A percentile compares a stretch with the other conserved stretches of the same genome.
Conservation (phyloP, 306 rosid genomes). For the Erythrophleum fordii region DNA sequence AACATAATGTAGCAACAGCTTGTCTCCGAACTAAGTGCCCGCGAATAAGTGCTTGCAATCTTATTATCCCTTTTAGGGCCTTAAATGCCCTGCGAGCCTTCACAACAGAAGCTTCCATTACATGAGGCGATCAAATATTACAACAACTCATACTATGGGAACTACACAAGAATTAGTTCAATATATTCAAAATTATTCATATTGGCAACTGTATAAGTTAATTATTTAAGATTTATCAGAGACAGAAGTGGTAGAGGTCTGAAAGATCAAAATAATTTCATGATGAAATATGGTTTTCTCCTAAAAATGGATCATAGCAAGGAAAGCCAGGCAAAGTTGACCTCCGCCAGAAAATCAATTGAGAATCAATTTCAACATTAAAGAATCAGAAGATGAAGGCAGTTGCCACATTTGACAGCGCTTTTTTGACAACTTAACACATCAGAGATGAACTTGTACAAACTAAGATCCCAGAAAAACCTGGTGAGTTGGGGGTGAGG, state of each 20-base stretch:
- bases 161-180: constrained; percentile 13
- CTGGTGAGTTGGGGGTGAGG: neutral
- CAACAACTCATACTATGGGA: constrained; percentile 34
- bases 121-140: constrained; percentile 39
- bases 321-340: neutral
- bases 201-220: constrained; percentile 5
- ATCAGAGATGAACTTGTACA: constrained; percentile 2
- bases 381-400: constrained; percentile 18
- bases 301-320: neutral
- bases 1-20: constrained; percentile 85
- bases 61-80: constrained; percentile 97
- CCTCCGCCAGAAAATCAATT: constrained; percentile 18
- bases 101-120: constrained; percentile 52
- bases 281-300: constrained; percentile 8
- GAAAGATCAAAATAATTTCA: constrained; percentile 11
- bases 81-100: constrained; percentile 98
- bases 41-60: constrained; percentile 99
- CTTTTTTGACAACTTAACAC: neutral
- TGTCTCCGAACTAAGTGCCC: constrained; percentile 99
- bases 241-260: neutral
- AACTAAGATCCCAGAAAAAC: neutral
- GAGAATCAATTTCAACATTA: neutral
- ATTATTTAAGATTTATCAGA: constrained; percentile 17
- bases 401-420: constrained; percentile 6
- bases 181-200: constrained; percentile 29